Evolutionary conservation across 257 asterid species (phyloP), one percentile per base, ranked within the genome.

Genomic region (Solanum pinnatisectum): DNA sequence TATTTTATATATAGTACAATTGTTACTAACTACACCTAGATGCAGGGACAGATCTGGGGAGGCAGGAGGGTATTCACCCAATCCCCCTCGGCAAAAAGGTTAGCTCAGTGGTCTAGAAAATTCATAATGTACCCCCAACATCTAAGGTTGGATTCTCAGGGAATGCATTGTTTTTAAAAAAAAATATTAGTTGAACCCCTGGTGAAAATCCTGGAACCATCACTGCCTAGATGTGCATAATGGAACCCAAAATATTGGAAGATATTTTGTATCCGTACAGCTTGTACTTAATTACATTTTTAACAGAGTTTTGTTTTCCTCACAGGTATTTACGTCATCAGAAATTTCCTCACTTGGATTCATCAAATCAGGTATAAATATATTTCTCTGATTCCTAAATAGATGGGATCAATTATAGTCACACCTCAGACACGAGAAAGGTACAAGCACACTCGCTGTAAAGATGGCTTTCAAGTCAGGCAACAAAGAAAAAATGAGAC

Each of bases 401-500:
- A 22, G 25, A 60, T 86, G 90, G 92, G 90, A 87, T n/a, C 27
- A 79, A 74, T 76, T 87, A 5, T 93, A 36, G 92, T 90, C 92
- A 88, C 88, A 30, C 92, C 90, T 89, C 92, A 85, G 93, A 91
- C 87, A 93, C 92, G 13, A 92, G 90, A 33, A 72, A 85, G 90
- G 87, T 88, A 89, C 87, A 63, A 44, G 39, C 32, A 42, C 70
- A 33, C 91, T 86, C 84, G 88, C 92, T 87, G 92, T 87, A 91
- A 91, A 83, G 65, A 90, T 90, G 92, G 89, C 87, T 37, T 72
- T 49, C 52, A 86, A 79, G 16, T 42, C 3, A 8, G 14, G 30
- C 37, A 25, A 25, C 37, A 78, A 15, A 42, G 22, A 44, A 44
- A 79, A 42, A 27, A 6, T n/a, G 32, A 15, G 39, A 90, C 87